Evolutionary conservation across 306 rosid species (phyloP), one percentile per base, ranked within the genome.

Genomic region (Chamaecrista fasciculata): DNA sequence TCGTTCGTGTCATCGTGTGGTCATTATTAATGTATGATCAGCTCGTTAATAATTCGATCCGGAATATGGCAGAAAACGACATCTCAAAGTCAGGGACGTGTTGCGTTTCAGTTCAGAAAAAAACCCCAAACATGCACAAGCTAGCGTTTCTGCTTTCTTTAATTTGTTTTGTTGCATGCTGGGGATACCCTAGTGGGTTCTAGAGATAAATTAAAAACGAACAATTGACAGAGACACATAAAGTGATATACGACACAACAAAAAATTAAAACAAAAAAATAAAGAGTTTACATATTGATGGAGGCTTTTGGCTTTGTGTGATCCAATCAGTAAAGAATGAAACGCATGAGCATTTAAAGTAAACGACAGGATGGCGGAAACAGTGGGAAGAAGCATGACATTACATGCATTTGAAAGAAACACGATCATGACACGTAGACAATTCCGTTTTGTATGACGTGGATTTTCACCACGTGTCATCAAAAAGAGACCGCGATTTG

Each of bases 401-500:
- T n/a, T n/a, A 71, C 91, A 84, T 86, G 86, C 91, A 72, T 16
- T 51, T 63, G 15, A 62, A 44, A 59, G 65, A 59, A 42, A 70
- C 64, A 46, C 78, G 51, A 81, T 72, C 31, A 49, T 23, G 72
- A 69, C 95, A 84, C 90, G 90, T 85, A 82, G 72, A 24, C 78
- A 44, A 0, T 47, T 3, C 0, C n/a, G 20, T 76, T 77, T 74
- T 52, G 83, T 76, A 75, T 78, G 82, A 81, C 76, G 79, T 77
- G 67, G 72, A 51, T 66, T 0, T 5, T 12, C 37, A 68, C 87
- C 90, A 93, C 87, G 83, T 74, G 90, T 79, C 50, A 40, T 28
- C 28, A 53, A 56, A 21, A 1, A 56, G 6, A 56, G 50, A 25
- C 4, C 47, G 43, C 31, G 2, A 20, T 48, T 61, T 18, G 24